Evolutionary conservation across 2,329 filamentous ascomycete species (phyloP).

Genomic region (Penicillium aurantiogriseum): DNA sequence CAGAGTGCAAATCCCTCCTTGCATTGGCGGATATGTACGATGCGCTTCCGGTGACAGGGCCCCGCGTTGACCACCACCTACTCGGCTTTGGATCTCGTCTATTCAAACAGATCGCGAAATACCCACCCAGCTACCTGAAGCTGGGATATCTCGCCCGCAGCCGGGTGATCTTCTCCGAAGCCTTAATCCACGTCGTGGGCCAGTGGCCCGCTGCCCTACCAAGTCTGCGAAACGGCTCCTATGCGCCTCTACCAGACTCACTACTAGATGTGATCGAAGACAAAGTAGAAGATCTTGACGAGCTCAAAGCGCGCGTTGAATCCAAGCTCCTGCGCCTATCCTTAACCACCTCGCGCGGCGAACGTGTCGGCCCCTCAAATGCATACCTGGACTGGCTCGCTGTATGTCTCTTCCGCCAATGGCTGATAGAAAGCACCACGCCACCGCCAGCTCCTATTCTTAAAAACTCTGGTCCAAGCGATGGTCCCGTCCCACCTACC

Average conservation of each 20-base stretch:
- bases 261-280: conserved; percentile 91
- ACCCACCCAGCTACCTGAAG: conserved; percentile 87
- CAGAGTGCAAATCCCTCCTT: conserved; percentile 88
- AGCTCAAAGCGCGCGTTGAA: conserved; percentile 76
- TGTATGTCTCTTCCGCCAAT: conserved; percentile 83
- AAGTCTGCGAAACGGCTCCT: conserved; percentile 62
- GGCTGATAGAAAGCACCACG: conserved; percentile 86
- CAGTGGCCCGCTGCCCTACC: conserved; percentile 84
- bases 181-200: conserved; percentile 88
- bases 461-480: conserved; percentile 29
- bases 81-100: conserved; percentile 85
- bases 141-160: conserved; percentile 82
- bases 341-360: conserved; percentile 74
- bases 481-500: conserved; percentile 10
- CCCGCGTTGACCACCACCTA: conserved; percentile 88
- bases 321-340: conserved; percentile 77
- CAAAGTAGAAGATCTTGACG: conserved; percentile 88
- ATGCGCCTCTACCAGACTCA: conserved; percentile 62
- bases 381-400: conserved; percentile 88
- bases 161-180: conserved; percentile 80
- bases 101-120: conserved; percentile 96
- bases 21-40: conserved; percentile 93
- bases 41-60: conserved; percentile 80
- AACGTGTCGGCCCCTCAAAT: conserved; percentile 75
- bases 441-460: conserved; percentile 59